These are phyloP conservation scores for Calycina herbarum DNA, from an alignment of 2,329 filamentous ascomycete species.

Conservation along the genomic window DNA sequence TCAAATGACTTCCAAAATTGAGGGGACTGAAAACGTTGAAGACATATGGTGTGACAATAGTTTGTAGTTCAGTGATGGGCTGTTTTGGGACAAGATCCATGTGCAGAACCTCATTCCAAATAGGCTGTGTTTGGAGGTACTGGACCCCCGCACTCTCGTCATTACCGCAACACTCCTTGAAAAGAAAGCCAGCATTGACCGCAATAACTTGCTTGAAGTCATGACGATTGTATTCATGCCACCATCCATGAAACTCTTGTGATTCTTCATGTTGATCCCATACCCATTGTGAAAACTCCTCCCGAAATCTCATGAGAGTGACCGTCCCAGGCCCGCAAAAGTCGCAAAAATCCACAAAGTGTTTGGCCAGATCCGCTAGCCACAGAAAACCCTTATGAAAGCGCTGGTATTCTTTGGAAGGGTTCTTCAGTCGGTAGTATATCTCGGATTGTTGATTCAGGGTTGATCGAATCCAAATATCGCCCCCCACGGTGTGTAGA, in stretches of 20 bases:
- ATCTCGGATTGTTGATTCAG: constrained; percentile 45
- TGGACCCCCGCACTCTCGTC: constrained; percentile 20
- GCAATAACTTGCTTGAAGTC: constrained; percentile 66
- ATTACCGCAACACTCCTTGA: constrained; percentile 59
- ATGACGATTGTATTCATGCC: constrained; percentile 45
- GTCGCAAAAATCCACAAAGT: constrained; percentile 63
- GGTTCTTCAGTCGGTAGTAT: constrained; percentile 63
- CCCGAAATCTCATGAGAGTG: constrained; percentile 56
- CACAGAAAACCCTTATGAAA: constrained; percentile 67
- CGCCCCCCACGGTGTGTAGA: constrained; percentile 47
- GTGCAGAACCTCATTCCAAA: constrained; percentile 41
- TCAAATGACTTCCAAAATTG: constrained; percentile 56
- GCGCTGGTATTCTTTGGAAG: constrained; percentile 59
- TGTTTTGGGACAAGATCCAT: constrained; percentile 36
- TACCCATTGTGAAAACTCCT: constrained; percentile 60
- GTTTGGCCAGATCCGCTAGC: constrained; percentile 70
- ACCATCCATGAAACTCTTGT: constrained; percentile 55
- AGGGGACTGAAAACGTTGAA: constrained; percentile 64
- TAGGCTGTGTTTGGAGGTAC: constrained; percentile 30
- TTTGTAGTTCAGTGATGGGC: constrained; percentile 41
- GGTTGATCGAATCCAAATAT: constrained; percentile 65
- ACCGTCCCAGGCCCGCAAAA: constrained; percentile 39
- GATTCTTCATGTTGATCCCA: constrained; percentile 44
- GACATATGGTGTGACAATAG: constrained; percentile 70
- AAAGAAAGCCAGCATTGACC: constrained; percentile 62